Evolutionary conservation across 1,139 yeast species (phyloP), one percentile per base, ranked within the genome.

Genomic region (Yamadazyma blattariae): DNA sequence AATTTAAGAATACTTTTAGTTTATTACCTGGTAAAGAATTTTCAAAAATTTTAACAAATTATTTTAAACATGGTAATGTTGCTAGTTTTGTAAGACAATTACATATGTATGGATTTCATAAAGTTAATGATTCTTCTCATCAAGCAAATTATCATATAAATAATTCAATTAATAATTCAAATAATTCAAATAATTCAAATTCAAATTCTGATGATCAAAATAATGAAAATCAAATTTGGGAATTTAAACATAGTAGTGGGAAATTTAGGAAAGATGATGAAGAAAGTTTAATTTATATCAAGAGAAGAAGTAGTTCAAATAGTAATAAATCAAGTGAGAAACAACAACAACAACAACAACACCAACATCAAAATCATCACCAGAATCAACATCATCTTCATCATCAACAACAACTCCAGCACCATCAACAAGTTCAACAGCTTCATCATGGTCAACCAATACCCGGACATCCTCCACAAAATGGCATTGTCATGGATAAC

Each of bases 211-310:
- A 20, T 32, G 9, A 4, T 3, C 42, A 34, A 29, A 25, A 39
- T 24, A 46, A 46, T 55, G 36, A 39, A 48, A 25, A 58, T 17
- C 61, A 68, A 42, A 52, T 74, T 5, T 90, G 97, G 97, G 95
- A 87, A 58, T 90, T 90, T 61, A 82, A 82, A 45, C 98, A 90
- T 53, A 79, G 85, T 30, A 77, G 82, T 27, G 95, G 94, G 6
- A 65, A 71, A 39, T 90, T 90, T 59, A 76, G 72, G 47, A 81
- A 86, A 41, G 89, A 87, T 37, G 92, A 89, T 52, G 78, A 80
- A 40, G 79, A 72, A 30, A 69, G 80, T 9, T 62, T 87, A 36
- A 66, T 78, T 11, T 69, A 74, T 32, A 87, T 87, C 46, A 86
- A 83, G 52, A 67, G 96, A 41, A 66, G 95, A 30, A 67, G 77